Base-by-base conservation (phyloP, 441 rosid species). In the Aquilaria agallochum region DNA sequence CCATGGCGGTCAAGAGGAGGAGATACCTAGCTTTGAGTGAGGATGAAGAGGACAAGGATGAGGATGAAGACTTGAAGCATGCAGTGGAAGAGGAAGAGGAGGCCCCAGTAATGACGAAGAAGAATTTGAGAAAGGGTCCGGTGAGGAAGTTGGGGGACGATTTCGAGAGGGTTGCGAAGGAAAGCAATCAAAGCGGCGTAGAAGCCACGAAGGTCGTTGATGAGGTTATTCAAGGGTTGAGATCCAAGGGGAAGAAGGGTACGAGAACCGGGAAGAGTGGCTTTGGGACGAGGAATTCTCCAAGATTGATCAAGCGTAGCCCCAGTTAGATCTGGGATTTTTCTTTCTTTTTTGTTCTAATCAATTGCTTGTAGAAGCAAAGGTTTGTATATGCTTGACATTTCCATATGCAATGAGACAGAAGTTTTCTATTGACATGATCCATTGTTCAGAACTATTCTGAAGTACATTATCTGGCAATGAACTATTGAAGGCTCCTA, bases 91-190 rank as follows among this genome's bases (percentile, higher is more conserved):
- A 53, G 10, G 50, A 62, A 11, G 56, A 49, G 13, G 45, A 40
- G 2, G 45, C 45, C 9, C 45, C 45, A 5, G 45, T 40, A 6
- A 40, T 5, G 45, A 8, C 45, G 10, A 72, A 40, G 46, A 64
- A 51, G 60, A 70, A 48, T 13, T 56, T 65, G 53, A 72, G 70
- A 59, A 74, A 62, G 31, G 64, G 64, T 58, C 78, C 76, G 1
- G 85, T 64, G 58, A 75, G 97, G 71, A 90, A 83, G 59, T 68
- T 93, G 51, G 79, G 72, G n/a, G 90, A 76, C 49, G 97, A 93
- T n/a, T 93, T 93, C 56, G 94, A 93, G 13, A 65, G 68, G 40
- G 97, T 85, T 10, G 95, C 86, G 2, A 72, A 6, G 42, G 77
- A 73, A 13, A 48, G 20, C 8, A 9, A 52, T 31, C 56, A 1